Evolutionary conservation across 1,139 yeast species (phyloP), one percentile per base, ranked within the genome.

Genomic region (Blastobotrys elegans): DNA sequence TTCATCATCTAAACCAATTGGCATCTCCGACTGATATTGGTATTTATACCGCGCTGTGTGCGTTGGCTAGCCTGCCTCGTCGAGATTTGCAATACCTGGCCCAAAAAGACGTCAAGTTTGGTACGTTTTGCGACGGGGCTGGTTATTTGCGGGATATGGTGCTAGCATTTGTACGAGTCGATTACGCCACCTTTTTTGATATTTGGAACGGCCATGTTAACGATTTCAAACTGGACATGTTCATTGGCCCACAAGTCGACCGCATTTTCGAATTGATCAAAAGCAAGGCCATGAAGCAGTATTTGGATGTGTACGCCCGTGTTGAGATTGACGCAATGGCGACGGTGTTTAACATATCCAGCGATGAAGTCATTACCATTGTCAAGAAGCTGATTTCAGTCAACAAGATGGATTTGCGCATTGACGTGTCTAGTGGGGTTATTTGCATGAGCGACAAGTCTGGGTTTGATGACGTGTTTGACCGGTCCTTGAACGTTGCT

Each of bases 21-120:
- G 31, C 37, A 10, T 27, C 46, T 3, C 20, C 21, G 5, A 37
- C 47, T 2, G 60, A 57, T 40, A 26, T 59, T 16, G 57, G 56
- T 2, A 34, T 51, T n/a, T 53, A 54, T 33, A 54, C 55, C 26
- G 50, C 60, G 2, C 40, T 59, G 16, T 55, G 57, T 35, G 61
- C 60, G 5, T 32, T 60, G 47, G 62, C 62, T 1, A 48, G 57
- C 3, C 50, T 59, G 31, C 44, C 52, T 11, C 49, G 64, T 30
- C 51, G 50, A 13, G 58, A 59, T 46, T 51, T 60, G 24, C 44
- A 52, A 39, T 57, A 45, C 41, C 47, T 60, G 43, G 47, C 54
- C 24, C 51, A 56, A 38, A 53, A 53, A 55, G 94, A 85, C 61
- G 76, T 76, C 50, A 76, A 75, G 27, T 87, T 86, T 65, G 86